These are phyloP conservation scores for Haematococcus sp. DNA, from an alignment of 139 green algal species.

Conservation along the genomic window DNA sequence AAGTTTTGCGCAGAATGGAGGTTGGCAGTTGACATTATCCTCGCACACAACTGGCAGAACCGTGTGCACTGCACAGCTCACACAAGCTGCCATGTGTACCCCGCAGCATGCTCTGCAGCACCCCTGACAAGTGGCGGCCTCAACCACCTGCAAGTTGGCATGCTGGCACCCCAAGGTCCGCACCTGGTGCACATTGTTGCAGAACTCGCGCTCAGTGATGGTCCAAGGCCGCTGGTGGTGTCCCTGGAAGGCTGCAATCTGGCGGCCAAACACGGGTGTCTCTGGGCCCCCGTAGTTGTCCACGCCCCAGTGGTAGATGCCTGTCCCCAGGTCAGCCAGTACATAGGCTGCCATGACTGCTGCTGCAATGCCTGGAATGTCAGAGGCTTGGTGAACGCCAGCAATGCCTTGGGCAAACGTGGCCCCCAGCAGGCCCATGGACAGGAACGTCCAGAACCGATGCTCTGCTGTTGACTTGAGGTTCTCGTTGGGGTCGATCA, in stretches of 20 bases:
- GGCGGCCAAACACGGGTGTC: constrained; percentile 89
- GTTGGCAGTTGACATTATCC: no score
- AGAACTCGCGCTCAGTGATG: constrained; percentile 95
- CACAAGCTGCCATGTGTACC: no score
- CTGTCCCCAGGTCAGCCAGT: constrained; percentile 61
- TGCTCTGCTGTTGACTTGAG: constrained; percentile 57
- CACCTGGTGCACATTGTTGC: constrained; percentile 93
- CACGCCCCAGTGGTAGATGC: constrained; percentile 88
- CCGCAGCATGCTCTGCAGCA: no score
- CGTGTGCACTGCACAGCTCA: background rate
- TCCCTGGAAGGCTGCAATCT: constrained; percentile 92
- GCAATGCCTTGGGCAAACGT: constrained; percentile 3
- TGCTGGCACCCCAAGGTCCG: no score
- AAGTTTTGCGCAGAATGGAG: no score
- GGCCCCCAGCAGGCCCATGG: constrained; percentile 24
- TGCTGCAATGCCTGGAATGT: constrained; percentile 14
- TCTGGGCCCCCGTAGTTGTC: constrained; percentile 92
- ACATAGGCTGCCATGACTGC: constrained; percentile 54
- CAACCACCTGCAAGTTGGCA: no score
- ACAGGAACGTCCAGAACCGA: constrained; percentile 44
- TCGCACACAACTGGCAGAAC: no score
- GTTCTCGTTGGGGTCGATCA: constrained; percentile 50
- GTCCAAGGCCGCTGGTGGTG: constrained; percentile 96
- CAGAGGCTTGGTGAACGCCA: constrained; percentile 8
- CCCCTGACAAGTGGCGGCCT: no score